Evolutionary conservation across 768 basidiomycete genomes (phyloP), one percentile per base, ranked within the genome.

Genomic region (Cystobasidium tubakii): DNA sequence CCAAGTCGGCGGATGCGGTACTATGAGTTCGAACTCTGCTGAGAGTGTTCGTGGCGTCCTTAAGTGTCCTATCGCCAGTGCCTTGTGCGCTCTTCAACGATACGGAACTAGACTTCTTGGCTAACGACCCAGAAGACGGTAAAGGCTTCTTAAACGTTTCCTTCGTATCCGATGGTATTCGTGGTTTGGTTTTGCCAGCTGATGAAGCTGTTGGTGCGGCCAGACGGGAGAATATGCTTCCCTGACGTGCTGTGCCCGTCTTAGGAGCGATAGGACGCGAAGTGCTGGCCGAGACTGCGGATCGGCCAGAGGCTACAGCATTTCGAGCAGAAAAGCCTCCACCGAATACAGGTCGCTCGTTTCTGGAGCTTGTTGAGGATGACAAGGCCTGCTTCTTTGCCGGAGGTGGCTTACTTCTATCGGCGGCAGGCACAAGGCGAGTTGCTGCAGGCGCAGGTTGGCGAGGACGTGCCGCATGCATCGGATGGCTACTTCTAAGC

Each of bases 141-240:
- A 54, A 13, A 23, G 66, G 66, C 23, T 71, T 71, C 55, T 71
- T 33, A 19, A 55, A 34, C 13, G 69, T 55, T 27, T 55, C 54
- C 34, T 33, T 36, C 27, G 63, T 25, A 1, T n/a, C 36, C 2
- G 33, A 31, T 15, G 39, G 27, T 13, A 65, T 36, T 7, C 63
- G 31, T 1, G 69, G 46, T 23, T 36, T 55, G 4, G 69, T 25
- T 23, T 53, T 46, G n/a, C 46, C 69, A 13, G 69, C 33, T 9
- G 69, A 71, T 23, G 36, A 25, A 3, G 69, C 69, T n/a, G 69
- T 71, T 1, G 69, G 69, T 9, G 69, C 69, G 4, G 69, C 21
- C 54, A 71, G 29, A n/a, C 69, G 50, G 1, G 69, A 55, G 69
- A 71, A 71, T 27, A 39, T 71, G 42, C 69, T 71, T 4, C 66